phyloP scores from a whole-genome alignment of 83 land plant genomes.

The Isoetes engelmannii region DNA sequence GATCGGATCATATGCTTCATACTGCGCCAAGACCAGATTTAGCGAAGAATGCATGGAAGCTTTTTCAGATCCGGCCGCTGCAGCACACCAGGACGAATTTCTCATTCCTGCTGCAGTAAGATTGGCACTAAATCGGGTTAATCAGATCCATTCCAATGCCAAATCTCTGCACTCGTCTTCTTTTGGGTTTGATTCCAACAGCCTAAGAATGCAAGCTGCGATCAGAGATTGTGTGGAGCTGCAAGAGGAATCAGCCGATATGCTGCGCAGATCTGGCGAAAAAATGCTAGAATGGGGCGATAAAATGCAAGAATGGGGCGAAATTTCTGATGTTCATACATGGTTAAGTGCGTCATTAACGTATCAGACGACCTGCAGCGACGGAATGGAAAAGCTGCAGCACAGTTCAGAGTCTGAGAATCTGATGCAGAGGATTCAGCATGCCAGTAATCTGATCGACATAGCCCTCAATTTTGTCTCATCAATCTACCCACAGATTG shows the following conservation, averaged over 20 bases:
- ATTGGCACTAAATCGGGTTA: too few relatives aligned
- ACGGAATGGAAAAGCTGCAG: not conserved
- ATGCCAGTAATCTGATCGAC: not conserved
- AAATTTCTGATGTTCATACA: not conserved
- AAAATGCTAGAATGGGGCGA: not conserved
- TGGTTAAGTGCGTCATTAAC: constrained; percentile 4
- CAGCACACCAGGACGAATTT: too few relatives aligned
- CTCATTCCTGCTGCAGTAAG: too few relatives aligned
- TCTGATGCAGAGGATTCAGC: not conserved
- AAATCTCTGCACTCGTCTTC: too few relatives aligned
- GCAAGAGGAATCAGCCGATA: not conserved
- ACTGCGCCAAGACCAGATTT: too few relatives aligned
- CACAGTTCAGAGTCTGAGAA: not conserved
- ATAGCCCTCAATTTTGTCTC: not conserved
- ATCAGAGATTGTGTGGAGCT: not conserved
- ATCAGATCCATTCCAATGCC: too few relatives aligned
- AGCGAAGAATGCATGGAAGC: too few relatives aligned
- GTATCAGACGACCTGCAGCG: not conserved
- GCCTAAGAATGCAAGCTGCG: not conserved
- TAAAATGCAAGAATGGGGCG: too few relatives aligned
- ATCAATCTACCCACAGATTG: constrained; percentile 3
- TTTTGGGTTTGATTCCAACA: not conserved
- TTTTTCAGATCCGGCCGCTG: too few relatives aligned
- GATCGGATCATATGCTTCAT: too few relatives aligned
- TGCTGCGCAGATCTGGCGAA: not conserved